Percentiles rank a stretch among this genome's conserved stretches.
Conservation (phyloP, 2,329 filamentous ascomycete species). For the Aspergillus aculeatinus region DNA sequence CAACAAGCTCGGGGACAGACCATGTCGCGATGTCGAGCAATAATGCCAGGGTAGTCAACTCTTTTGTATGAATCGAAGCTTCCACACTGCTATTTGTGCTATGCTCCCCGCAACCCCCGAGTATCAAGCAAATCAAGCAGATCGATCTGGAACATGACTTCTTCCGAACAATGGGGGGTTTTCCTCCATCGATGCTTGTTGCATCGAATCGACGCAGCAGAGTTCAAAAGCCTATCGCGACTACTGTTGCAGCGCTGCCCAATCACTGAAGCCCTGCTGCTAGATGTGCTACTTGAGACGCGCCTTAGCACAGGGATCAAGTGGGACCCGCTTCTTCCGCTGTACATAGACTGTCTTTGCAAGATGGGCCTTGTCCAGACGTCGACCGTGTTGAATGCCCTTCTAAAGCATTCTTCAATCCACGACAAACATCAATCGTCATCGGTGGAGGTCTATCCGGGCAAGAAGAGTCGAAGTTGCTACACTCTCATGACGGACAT, state of each 20-base stretch:
- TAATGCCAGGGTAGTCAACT: slow-evolving; percentile 5
- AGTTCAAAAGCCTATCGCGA: slow-evolving; percentile 40
- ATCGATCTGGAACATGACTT: slow-evolving; percentile 24
- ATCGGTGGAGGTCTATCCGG: slow-evolving; percentile 2
- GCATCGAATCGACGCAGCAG: slow-evolving; percentile 37
- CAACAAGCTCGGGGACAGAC: slow-evolving; percentile 1
- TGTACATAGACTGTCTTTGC: slow-evolving; percentile 42
- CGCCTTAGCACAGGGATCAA: slow-evolving; percentile 32
- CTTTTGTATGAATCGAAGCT: slow-evolving; percentile 5
- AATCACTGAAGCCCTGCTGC: slow-evolving; percentile 31
- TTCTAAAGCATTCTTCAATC: slow-evolving; percentile 40
- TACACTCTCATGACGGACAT: slow-evolving; percentile 45
- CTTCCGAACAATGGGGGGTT: slow-evolving; percentile 38
- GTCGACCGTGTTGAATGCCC: slow-evolving; percentile 33
- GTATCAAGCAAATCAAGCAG: not conserved
- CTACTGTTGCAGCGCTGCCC: slow-evolving; percentile 34
- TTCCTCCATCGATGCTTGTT: slow-evolving; percentile 39
- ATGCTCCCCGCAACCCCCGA: slow-evolving; percentile 3
- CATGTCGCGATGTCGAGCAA: slow-evolving; percentile 15
- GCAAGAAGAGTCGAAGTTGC: slow-evolving; percentile 17
- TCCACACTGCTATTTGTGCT: slow-evolving; percentile 2
- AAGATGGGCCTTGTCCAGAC: slow-evolving; percentile 34
- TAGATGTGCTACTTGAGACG: slow-evolving; percentile 38
- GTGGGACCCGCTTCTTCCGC: slow-evolving; percentile 45
- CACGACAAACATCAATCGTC: slow-evolving; percentile 18